These are phyloP conservation scores for Leishmania lainsoni DNA, from an alignment of 208 protist genomes.

Conservation along the genomic window DNA sequence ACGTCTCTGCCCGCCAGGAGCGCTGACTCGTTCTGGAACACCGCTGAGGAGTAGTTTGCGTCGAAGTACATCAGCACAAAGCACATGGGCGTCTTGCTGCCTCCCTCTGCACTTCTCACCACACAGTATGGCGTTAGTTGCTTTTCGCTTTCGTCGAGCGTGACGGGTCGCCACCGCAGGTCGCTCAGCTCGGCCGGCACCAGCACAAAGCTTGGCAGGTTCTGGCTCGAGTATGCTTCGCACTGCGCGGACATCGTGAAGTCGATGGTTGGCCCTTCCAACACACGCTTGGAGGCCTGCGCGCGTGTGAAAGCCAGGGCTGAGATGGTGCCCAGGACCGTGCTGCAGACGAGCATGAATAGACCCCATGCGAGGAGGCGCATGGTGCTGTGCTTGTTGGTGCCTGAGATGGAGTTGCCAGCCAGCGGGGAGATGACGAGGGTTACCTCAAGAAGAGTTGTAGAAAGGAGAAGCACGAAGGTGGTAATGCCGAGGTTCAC, in stretches of 20 bases:
- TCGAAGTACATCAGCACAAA: slow-evolving; percentile 83
- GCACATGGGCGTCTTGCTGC: slow-evolving; percentile 33
- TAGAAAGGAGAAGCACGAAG: slow-evolving; percentile 58
- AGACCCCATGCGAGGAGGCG: slow-evolving; percentile 75
- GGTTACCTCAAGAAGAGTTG: slow-evolving; percentile 69
- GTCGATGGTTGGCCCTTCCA: slow-evolving; percentile 64
- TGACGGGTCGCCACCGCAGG: slow-evolving; percentile 81
- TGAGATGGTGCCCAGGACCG: slow-evolving; percentile 68
- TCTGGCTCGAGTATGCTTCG: slow-evolving; percentile 33
- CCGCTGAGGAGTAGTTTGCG: slow-evolving; percentile 50
- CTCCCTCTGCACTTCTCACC: neutral
- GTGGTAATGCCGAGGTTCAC: slow-evolving; percentile 53
- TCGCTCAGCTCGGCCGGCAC: slow-evolving; percentile 70
- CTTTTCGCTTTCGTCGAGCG: slow-evolving; percentile 41
- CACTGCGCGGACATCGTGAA: slow-evolving; percentile 60
- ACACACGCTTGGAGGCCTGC: slow-evolving; percentile 47
- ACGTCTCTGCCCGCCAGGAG: slow-evolving; percentile 35
- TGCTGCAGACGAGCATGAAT: slow-evolving; percentile 64
- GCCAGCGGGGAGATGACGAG: slow-evolving; percentile 77
- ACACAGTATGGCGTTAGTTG: slow-evolving; percentile 58
- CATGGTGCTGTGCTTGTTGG: slow-evolving; percentile 64
- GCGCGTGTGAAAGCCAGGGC: slow-evolving; percentile 78
- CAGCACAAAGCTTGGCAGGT: slow-evolving; percentile 63
- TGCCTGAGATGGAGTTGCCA: slow-evolving; percentile 32
- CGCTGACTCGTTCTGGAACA: slow-evolving; percentile 58